Percentiles rank a stretch among this genome's conserved stretches.
Evolutionary conservation across 2,329 filamentous ascomycete genomes (phyloP).

Genomic region (Clarireedia paspali): DNA sequence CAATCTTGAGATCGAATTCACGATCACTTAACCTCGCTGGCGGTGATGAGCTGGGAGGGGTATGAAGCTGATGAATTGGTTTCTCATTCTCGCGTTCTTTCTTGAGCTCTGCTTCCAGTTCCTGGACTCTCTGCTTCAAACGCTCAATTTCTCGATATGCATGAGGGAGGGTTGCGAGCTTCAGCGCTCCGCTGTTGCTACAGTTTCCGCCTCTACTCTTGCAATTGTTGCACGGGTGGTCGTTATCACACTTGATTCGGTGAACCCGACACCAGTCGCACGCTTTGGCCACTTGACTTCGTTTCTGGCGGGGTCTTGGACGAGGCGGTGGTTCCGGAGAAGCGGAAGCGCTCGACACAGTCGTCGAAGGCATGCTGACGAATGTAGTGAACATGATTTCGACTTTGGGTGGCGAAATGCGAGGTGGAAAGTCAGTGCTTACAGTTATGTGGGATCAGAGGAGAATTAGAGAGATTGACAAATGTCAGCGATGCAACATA

Average conservation of each 20-base stretch:
- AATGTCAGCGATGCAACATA: background rate
- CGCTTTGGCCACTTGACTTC: slow-evolving; percentile 29
- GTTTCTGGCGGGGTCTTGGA: slow-evolving; percentile 11
- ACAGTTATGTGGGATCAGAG: too few species aligned
- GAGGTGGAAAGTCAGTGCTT: background rate
- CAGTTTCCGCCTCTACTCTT: slow-evolving; percentile 31
- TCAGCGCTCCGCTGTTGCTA: slow-evolving; percentile 29
- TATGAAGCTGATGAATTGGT: slow-evolving; percentile 2
- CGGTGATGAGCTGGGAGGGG: slow-evolving; percentile 12
- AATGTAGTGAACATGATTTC: slow-evolving; percentile 7
- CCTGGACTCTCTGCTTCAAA: slow-evolving; percentile 28
- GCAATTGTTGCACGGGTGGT: slow-evolving; percentile 35
- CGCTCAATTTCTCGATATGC: slow-evolving; percentile 32
- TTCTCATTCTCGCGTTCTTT: background rate
- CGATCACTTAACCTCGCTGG: slow-evolving; percentile 1
- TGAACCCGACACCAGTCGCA: slow-evolving; percentile 36
- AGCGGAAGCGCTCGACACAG: background rate
- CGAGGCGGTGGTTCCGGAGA: slow-evolving; percentile 5
- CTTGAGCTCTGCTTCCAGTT: slow-evolving; percentile 28
- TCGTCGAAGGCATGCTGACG: slow-evolving; percentile 7
- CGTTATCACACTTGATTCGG: slow-evolving; percentile 36
- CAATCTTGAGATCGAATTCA: background rate
- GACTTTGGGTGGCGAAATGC: background rate
- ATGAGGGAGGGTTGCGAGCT: slow-evolving; percentile 27
- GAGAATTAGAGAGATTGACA: too few species aligned